These are phyloP conservation scores for Colletotrichum eremochloae DNA, from an alignment of 2,329 filamentous ascomycete species.

Conservation along the genomic window DNA sequence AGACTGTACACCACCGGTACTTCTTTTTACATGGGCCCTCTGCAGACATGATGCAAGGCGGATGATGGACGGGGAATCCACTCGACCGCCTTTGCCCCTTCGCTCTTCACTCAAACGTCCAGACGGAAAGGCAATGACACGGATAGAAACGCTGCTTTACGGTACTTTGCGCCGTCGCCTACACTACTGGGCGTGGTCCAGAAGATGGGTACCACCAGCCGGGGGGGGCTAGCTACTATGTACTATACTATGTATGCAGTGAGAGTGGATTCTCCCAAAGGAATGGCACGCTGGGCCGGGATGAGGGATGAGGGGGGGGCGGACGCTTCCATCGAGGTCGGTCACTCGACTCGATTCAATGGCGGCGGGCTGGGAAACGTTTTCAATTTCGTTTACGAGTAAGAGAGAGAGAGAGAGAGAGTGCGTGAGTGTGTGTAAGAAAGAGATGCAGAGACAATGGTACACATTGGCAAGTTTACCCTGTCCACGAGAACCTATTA, in stretches of 20 bases:
- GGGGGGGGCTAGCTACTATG: conserved; percentile 5
- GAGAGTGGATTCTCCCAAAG: conserved; percentile 34
- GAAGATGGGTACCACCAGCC: conserved; percentile 14
- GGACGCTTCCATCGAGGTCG: not conserved
- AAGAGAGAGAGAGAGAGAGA: not conserved
- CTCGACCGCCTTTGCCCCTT: not conserved
- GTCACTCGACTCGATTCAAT: not conserved
- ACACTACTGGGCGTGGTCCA: not conserved
- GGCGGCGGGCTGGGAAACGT: not conserved
- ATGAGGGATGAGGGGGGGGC: conserved; percentile 6
- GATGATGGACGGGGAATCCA: not conserved
- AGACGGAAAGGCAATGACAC: conserved; percentile 9
- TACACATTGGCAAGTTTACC: not conserved
- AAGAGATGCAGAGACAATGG: not conserved
- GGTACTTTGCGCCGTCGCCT: not conserved
- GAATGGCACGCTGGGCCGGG: conserved; percentile 39
- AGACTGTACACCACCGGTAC: not conserved
- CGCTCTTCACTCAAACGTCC: not conserved
- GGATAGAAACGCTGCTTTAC: conserved; percentile 8
- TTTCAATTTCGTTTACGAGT: not conserved
- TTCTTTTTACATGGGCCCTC: not conserved
- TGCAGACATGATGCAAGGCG: not conserved
- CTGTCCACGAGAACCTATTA: not conserved
- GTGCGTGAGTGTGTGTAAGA: not conserved
- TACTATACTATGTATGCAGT: not conserved